Evolutionary conservation across 768 basidiomycete species (phyloP), one percentile per base, ranked within the genome.

Genomic region (Gloeophyllum trabeum): DNA sequence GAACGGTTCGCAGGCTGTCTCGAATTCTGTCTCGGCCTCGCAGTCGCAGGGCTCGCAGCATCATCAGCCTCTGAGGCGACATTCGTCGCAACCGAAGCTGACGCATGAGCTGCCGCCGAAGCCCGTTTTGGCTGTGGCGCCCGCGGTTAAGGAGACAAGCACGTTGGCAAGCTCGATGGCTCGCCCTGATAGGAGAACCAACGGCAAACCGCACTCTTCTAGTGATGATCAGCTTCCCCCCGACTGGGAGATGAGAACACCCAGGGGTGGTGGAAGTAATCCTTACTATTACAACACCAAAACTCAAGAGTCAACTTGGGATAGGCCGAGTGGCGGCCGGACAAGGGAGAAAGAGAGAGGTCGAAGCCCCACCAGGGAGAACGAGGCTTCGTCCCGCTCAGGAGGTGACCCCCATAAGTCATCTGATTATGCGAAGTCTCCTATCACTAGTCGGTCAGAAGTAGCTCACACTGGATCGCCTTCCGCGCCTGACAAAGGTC

Each of bases 81-180:
- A 60, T 20, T 51, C 55, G 21, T 56, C 55, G 21, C 50, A 61
- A 42, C 60, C 63, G 36, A 65, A 72, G 39, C 54, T 80, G 36
- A 75, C 69, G n/a, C 80, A 83, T 53, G 77, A 78, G 22, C 64
- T 83, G 14, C 80, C 80, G 16, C 74, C 80, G 3, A 83, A 82
- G 57, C 80, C 80, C 36, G 63, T 71, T 24, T 62, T 70, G 35
- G 62, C 69, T 35, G 67, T 51, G 47, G 67, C 73, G 40, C 68
- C 72, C 43, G 69, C 73, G 37, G 71, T 76, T 55, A 69, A 75
- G 48, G 67, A 73, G 41, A 73, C 70, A 42, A 73, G 75, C 51
- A 73, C 75, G 52, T 70, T 73, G 50, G 76, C 75, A 46, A 75
- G 75, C 50, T 65, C 75, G 28, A 80, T 81, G 77, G 39, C 47